Conservation (phyloP, 1,139 yeast species). For the Pichia sp. region DNA sequence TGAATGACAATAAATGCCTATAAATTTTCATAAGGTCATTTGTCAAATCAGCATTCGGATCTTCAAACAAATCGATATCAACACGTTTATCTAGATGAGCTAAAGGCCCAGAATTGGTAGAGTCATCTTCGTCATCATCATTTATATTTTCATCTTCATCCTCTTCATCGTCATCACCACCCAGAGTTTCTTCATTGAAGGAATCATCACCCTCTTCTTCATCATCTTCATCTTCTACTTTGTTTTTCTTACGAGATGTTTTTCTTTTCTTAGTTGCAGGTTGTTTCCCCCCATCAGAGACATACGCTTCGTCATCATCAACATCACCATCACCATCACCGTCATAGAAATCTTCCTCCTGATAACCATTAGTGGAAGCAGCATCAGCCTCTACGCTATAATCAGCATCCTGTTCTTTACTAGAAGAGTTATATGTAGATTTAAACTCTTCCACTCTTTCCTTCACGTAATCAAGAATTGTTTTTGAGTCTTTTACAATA, state of each 20-base stretch:
- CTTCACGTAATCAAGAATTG: constrained; percentile 37
- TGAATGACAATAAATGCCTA: constrained; percentile 14
- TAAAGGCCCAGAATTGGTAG: too few relatives aligned
- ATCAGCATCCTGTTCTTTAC: background rate
- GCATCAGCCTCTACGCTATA: background rate
- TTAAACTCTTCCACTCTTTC: constrained; percentile 10
- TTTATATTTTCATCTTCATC: background rate
- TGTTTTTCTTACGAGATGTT: background rate
- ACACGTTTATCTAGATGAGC: background rate
- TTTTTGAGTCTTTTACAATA: constrained; percentile 51
- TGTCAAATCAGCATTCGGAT: constrained; percentile 12
- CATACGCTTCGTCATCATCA: background rate
- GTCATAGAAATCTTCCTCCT: background rate
- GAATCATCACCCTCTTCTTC: background rate
- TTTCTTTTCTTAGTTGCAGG: background rate
- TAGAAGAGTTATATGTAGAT: background rate
- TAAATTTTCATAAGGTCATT: constrained; percentile 12
- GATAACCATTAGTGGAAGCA: too few relatives aligned
- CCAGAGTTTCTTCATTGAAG: background rate
- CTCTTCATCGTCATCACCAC: background rate
- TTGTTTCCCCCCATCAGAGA: background rate
- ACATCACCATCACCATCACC: background rate
- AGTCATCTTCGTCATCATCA: constrained; percentile 1
- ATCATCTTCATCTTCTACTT: background rate
- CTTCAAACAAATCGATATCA: constrained; percentile 3